phyloP scores from a whole-genome alignment of 371 early-diverging fungal species.

The Mortierella sp. region DNA sequence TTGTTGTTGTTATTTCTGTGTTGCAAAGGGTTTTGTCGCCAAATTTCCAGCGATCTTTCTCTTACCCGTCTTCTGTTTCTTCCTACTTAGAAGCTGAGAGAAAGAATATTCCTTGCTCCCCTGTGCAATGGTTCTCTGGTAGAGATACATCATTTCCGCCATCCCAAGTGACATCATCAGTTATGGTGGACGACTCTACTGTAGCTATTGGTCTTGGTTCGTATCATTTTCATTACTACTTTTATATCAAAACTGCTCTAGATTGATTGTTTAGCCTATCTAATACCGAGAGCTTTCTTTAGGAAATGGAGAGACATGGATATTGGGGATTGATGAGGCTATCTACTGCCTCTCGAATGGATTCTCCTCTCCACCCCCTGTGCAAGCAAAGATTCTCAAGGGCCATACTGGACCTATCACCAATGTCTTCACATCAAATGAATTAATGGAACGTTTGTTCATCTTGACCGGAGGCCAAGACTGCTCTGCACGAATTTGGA shows the following conservation, averaged over 20 bases:
- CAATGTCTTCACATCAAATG: constrained; percentile 65
- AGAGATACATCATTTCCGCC: constrained; percentile 17
- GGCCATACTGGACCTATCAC: constrained; percentile 69
- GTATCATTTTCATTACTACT: constrained; percentile 6
- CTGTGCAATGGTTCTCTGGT: constrained; percentile 17
- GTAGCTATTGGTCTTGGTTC: constrained; percentile 69
- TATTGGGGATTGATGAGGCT: constrained; percentile 60
- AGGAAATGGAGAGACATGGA: constrained; percentile 66
- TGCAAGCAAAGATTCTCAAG: constrained; percentile 47
- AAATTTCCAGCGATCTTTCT: too few species aligned
- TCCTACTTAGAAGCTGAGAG: too few species aligned
- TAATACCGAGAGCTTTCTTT: background rate
- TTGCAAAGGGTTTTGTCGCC: too few species aligned
- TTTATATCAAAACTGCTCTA: background rate
- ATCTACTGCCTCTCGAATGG: constrained; percentile 53
- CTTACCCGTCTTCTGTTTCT: too few species aligned
- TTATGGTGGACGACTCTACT: constrained; percentile 61
- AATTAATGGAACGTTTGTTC: constrained; percentile 61
- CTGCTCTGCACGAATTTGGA: constrained; percentile 82
- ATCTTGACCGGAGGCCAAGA: constrained; percentile 73
- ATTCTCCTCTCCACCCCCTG: constrained; percentile 31
- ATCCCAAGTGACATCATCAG: constrained; percentile 56
- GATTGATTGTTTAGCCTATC: background rate
- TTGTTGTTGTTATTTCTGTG: too few species aligned
- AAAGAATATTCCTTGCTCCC: background rate